These are phyloP conservation scores for Blastocystis sp. DNA, from an alignment of 352 stramenopile species.

Conservation along the genomic window DNA sequence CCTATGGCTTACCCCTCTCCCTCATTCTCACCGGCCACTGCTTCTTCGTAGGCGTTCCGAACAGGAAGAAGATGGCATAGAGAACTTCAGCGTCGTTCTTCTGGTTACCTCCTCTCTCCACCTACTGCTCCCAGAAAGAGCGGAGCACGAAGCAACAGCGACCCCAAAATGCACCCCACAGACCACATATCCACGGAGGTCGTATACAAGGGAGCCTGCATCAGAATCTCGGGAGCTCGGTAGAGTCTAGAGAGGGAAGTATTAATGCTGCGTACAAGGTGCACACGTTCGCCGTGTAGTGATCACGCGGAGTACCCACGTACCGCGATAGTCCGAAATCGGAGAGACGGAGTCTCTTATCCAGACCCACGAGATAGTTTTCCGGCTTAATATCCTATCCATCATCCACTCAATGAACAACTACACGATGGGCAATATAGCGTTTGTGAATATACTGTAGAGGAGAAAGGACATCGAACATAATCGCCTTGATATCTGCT, in stretches of 20 bases:
- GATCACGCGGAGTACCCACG: constrained; percentile 20
- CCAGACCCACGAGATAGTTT: constrained; percentile 29
- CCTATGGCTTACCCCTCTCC: background rate
- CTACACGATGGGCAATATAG: constrained; percentile 38
- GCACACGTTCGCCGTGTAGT: constrained; percentile 32
- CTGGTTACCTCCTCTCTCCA: background rate
- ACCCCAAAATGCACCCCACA: constrained; percentile 69
- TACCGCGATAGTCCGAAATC: constrained; percentile 49
- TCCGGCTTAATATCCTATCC: constrained; percentile 49
- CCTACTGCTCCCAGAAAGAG: constrained; percentile 28
- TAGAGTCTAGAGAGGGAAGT: constrained; percentile 63
- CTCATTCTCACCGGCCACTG: background rate
- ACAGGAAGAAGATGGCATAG: constrained; percentile 13
- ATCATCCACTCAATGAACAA: background rate
- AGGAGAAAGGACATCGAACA: constrained; percentile 45
- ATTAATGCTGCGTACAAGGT: background rate
- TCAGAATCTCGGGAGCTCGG: constrained; percentile 79
- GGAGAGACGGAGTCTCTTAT: constrained; percentile 21
- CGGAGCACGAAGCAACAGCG: constrained; percentile 67
- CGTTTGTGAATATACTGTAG: background rate
- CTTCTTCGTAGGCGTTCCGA: constrained; percentile 13
- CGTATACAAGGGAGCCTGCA: constrained; percentile 82
- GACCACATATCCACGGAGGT: constrained; percentile 80
- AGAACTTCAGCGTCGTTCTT: constrained; percentile 19
- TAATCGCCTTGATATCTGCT: constrained; percentile 21